phyloP scores from a whole-genome alignment of 2,329 filamentous ascomycete species.

The Chrysosporium queenslandicum region DNA sequence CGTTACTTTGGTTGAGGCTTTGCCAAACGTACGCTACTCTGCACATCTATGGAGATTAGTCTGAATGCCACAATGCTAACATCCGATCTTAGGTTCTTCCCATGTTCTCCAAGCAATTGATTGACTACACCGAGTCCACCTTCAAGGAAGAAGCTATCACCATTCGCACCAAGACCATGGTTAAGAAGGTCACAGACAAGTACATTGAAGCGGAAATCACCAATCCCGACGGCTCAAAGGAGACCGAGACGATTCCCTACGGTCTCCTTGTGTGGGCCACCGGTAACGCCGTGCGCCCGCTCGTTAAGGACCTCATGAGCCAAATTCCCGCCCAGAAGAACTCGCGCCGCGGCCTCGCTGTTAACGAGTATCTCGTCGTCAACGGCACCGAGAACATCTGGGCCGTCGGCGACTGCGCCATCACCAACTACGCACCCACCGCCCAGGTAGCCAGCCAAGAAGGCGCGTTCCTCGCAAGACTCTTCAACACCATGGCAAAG shows the following conservation, averaged over 20 bases:
- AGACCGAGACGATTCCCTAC: constrained; percentile 72
- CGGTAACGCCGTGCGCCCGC: constrained; percentile 80
- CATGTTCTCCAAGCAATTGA: constrained; percentile 97
- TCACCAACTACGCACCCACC: constrained; percentile 94
- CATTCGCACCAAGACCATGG: constrained; percentile 97
- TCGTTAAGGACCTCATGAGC: constrained; percentile 83
- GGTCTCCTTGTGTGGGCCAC: constrained; percentile 97
- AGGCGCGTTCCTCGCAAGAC: constrained; percentile 81
- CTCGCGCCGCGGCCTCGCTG: constrained; percentile 84
- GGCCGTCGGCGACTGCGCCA: constrained; percentile 94
- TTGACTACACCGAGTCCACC: constrained; percentile 98
- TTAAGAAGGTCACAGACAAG: constrained; percentile 91
- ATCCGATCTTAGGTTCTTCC: constrained; percentile 55
- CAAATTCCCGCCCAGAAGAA: constrained; percentile 92
- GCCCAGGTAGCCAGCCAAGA: constrained; percentile 95
- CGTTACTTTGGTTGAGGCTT: constrained; percentile 92
- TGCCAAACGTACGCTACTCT: constrained; percentile 60
- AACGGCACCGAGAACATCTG: constrained; percentile 95
- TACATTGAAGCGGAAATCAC: constrained; percentile 82
- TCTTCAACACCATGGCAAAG: constrained; percentile 99
- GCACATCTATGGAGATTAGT: too few species aligned
- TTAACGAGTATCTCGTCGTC: constrained; percentile 98
- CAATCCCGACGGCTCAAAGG: constrained; percentile 74
- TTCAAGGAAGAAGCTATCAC: constrained; percentile 98
- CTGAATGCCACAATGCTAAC: too few species aligned